Conservation (phyloP, 1,284 basidiomycete genomes). For the Rhodotorula sp. region DNA sequence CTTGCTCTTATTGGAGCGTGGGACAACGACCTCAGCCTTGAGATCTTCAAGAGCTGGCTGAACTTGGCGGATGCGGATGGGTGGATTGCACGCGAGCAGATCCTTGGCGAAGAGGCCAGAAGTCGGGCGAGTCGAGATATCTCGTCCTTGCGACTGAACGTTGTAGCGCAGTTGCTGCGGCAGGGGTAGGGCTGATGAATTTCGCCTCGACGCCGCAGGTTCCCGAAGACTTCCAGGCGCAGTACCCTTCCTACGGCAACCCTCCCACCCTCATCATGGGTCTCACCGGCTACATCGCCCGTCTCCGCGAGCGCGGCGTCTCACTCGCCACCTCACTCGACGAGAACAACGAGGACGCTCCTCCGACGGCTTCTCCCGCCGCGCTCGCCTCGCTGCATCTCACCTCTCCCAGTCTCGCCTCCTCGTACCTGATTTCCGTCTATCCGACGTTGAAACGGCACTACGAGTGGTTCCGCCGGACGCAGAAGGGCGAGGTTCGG, state of each 20-base stretch:
- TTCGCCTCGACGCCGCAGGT: conserved; percentile 55
- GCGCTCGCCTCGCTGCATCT: conserved; percentile 53
- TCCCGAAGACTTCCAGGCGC: conserved; percentile 81
- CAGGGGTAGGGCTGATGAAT: background rate
- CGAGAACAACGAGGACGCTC: background rate
- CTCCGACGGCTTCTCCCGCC: background rate
- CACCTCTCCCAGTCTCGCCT: conserved; percentile 59
- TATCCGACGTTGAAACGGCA: conserved; percentile 81
- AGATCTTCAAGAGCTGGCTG: conserved; percentile 87
- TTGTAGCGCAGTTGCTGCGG: too few species aligned
- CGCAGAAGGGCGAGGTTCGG: conserved; percentile 87
- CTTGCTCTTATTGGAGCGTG: conserved; percentile 82
- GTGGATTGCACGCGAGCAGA: conserved; percentile 93
- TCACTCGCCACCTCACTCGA: conserved; percentile 26
- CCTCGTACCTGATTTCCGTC: conserved; percentile 69
- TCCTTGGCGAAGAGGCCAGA: conserved; percentile 88
- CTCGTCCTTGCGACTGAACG: too few species aligned
- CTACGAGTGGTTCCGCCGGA: conserved; percentile 92
- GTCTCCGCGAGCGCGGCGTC: conserved; percentile 55
- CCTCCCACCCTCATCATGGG: conserved; percentile 91
- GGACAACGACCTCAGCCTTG: conserved; percentile 86
- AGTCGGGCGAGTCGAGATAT: conserved; percentile 61
- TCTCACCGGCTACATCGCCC: conserved; percentile 77
- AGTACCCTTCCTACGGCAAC: conserved; percentile 89
- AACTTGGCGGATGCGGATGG: conserved; percentile 85